phyloP scores from a whole-genome alignment of 306 rosid genomes.

The Rosa lucieae region DNA sequence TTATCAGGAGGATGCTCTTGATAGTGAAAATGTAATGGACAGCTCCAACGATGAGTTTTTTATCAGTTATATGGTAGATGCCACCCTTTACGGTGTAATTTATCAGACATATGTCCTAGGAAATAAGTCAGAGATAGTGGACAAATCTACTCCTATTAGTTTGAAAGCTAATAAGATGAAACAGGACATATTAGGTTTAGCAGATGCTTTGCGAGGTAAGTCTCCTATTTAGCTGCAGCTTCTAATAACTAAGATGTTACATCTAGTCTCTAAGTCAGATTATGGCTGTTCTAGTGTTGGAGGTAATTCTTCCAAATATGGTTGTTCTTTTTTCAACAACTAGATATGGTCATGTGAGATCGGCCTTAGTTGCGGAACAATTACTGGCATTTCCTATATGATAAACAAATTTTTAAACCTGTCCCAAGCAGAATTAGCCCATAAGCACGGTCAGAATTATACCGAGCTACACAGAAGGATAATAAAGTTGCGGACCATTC shows the following conservation, averaged over 20 bases:
- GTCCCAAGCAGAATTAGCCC: background rate
- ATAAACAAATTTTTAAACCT: too few species aligned
- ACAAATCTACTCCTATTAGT: background rate
- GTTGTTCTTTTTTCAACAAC: background rate
- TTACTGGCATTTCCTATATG: too few species aligned
- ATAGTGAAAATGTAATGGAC: background rate
- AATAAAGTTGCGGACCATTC: too few species aligned
- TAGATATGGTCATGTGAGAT: background rate
- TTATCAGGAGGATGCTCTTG: background rate
- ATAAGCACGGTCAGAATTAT: background rate
- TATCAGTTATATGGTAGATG: background rate
- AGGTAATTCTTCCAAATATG: background rate
- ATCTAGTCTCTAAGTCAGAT: background rate
- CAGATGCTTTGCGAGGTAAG: background rate
- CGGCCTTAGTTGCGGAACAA: background rate
- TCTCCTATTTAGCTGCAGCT: background rate
- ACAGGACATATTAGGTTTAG: background rate
- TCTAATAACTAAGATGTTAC: background rate
- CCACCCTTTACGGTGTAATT: background rate
- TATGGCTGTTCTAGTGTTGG: background rate
- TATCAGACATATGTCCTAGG: background rate
- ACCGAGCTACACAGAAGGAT: too few species aligned
- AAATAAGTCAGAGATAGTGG: background rate
- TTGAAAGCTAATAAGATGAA: background rate
- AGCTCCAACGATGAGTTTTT: background rate